phyloP scores from a whole-genome alignment of 495 filamentous ascomycete genomes.

The Talaromyces ruber region DNA sequence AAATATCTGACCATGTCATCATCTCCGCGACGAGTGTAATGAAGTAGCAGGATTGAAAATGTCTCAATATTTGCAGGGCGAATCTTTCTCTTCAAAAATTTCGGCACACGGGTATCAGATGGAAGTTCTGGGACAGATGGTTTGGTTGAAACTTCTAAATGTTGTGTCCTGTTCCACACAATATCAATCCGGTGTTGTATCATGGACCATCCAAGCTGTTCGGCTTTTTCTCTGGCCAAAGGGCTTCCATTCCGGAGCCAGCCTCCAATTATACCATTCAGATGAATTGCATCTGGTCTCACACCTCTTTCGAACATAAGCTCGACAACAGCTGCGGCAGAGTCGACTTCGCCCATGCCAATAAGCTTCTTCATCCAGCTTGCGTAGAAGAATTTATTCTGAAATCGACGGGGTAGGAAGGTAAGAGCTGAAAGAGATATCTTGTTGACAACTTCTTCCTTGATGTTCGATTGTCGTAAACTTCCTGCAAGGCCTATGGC shows the following conservation, averaged over 20 bases:
- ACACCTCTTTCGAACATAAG: conserved; percentile 60
- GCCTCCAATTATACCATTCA: conserved; percentile 69
- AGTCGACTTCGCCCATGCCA: conserved; percentile 59
- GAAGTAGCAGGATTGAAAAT: conserved; percentile 63
- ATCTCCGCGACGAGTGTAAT: conserved; percentile 55
- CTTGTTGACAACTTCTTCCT: conserved; percentile 38
- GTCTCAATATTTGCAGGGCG: conserved; percentile 66
- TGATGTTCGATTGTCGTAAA: conserved; percentile 39
- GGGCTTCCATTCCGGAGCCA: conserved; percentile 56
- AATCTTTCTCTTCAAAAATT: conserved; percentile 31
- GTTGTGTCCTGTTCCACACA: conserved; percentile 34
- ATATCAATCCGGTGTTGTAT: conserved; percentile 55
- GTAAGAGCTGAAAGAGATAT: conserved; percentile 42
- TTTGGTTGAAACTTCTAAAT: conserved; percentile 6
- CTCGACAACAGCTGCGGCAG: conserved; percentile 57
- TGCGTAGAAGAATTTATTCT: conserved; percentile 72
- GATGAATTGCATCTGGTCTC: conserved; percentile 54
- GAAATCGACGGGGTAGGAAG: conserved; percentile 49
- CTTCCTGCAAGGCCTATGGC: conserved; percentile 34
- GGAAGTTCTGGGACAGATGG: conserved; percentile 11
- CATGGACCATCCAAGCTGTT: conserved; percentile 69
- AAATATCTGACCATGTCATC: conserved; percentile 48
- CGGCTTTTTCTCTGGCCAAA: conserved; percentile 49
- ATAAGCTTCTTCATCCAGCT: conserved; percentile 78
- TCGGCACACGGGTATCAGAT: conserved; percentile 19